Evolutionary conservation across 164 flowering plant species (phyloP).

Genomic region (Vitis amurensis): DNA sequence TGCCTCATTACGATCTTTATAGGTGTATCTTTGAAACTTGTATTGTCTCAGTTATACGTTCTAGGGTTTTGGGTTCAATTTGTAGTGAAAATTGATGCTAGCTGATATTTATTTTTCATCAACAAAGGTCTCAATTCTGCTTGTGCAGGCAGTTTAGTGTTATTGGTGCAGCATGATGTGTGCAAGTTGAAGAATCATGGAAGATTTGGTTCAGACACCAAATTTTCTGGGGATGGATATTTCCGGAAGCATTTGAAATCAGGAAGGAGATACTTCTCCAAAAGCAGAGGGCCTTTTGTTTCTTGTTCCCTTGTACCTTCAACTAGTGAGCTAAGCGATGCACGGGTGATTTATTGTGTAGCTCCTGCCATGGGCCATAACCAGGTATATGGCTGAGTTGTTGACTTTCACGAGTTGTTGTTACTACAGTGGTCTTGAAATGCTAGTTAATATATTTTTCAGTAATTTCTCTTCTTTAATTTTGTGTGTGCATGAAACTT

Average conservation of each 20-base stretch:
- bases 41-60: no score
- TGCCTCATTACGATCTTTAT: no score
- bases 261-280: slow-evolving; percentile 15
- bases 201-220: slow-evolving; percentile 10
- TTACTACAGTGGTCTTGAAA: no score
- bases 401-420: neutral
- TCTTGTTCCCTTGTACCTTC: slow-evolving; percentile 29
- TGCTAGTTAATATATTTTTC: no score
- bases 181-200: slow-evolving; percentile 23
- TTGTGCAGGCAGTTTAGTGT: slow-evolving; percentile 18
- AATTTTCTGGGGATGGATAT: slow-evolving; percentile 2
- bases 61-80: no score
- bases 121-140: neutral
- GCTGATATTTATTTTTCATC: no score
- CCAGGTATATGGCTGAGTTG: slow-evolving; percentile 44
- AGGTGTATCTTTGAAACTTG: no score
- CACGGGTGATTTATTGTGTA: slow-evolving; percentile 60
- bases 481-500: no score
- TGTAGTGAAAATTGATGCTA: no score
- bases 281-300: slow-evolving; percentile 18
- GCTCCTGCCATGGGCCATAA: slow-evolving; percentile 93
- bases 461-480: no score
- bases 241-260: slow-evolving; percentile 20
- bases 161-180: slow-evolving; percentile 14
- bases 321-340: slow-evolving; percentile 26